Percentiles rank a stretch among this genome's conserved stretches.
Conservation (phyloP, 306 rosid genomes). For the Begonia masoniana region DNA sequence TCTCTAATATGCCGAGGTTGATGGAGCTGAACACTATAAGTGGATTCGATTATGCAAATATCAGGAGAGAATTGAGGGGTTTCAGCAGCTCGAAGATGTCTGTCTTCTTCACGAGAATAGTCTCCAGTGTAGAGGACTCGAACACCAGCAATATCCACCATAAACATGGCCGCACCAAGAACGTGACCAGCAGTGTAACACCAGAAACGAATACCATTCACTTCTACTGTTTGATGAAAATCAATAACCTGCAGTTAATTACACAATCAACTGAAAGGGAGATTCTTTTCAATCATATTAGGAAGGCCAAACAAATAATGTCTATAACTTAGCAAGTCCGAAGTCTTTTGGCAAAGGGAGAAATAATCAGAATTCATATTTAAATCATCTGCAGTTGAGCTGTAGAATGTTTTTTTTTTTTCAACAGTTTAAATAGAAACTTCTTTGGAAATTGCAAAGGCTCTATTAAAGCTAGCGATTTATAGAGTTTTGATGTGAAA, state of each 20-base stretch:
- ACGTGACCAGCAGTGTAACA: conserved; percentile 97
- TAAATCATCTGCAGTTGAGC: no score
- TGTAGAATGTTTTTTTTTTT: no score
- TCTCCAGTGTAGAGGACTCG: conserved; percentile 95
- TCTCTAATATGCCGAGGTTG: conserved; percentile 82
- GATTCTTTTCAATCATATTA: background rate
- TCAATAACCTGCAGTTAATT: conserved; percentile 64
- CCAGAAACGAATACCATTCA: conserved; percentile 89
- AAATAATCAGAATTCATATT: no score
- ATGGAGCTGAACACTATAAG: conserved; percentile 90
- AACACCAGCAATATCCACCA: conserved; percentile 96
- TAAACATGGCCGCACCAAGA: conserved; percentile 99
- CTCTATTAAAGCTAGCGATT: no score
- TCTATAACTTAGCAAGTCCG: conserved; percentile 1
- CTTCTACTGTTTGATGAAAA: conserved; percentile 94
- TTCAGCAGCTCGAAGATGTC: conserved; percentile 96
- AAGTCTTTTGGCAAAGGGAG: no score
- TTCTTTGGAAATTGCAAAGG: no score
- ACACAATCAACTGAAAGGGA: background rate
- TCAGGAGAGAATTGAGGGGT: conserved; percentile 93
- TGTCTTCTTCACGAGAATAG: conserved; percentile 92
- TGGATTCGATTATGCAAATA: conserved; percentile 87
- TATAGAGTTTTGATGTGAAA: no score
- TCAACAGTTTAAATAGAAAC: no score
- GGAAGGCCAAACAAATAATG: background rate